Evolutionary conservation across 1,284 basidiomycete species (phyloP).

Genomic region (Laetiporus sulphureus): DNA sequence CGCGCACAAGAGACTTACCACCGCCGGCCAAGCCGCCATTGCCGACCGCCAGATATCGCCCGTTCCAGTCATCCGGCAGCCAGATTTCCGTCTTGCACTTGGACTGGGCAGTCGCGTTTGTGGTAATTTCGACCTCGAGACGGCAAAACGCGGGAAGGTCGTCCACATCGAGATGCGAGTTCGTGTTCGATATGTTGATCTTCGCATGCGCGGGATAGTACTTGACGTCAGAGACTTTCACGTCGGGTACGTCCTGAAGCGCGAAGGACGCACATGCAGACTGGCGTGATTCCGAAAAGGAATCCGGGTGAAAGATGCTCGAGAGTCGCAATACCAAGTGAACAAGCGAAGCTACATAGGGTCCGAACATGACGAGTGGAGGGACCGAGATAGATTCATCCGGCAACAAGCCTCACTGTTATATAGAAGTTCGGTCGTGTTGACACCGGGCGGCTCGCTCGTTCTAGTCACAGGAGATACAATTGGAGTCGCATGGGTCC

Average conservation of each 20-base stretch:
- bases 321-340: too few relatives aligned
- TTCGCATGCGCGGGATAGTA: constrained; percentile 10
- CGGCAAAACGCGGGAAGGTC: constrained; percentile 17
- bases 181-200: constrained; percentile 12
- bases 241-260: constrained; percentile 5
- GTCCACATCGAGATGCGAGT: constrained; percentile 9
- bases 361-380: too few relatives aligned
- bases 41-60: constrained; percentile 20
- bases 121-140: constrained; percentile 14
- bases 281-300: too few relatives aligned
- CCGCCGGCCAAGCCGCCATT: constrained; percentile 24
- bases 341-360: too few relatives aligned
- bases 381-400: too few relatives aligned
- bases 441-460: too few relatives aligned
- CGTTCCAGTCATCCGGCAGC: constrained; percentile 26
- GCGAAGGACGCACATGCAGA: too few relatives aligned
- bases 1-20: constrained; percentile 11
- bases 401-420: too few relatives aligned
- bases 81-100: constrained; percentile 22
- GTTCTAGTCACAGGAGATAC: too few relatives aligned
- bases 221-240: constrained; percentile 6
- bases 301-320: too few relatives aligned
- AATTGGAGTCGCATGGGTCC: too few relatives aligned
- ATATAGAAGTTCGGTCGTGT: too few relatives aligned
- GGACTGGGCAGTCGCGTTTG: constrained; percentile 18